Conservation (phyloP, 2,329 filamentous ascomycete genomes). For the Sporothrix curviconia region DNA sequence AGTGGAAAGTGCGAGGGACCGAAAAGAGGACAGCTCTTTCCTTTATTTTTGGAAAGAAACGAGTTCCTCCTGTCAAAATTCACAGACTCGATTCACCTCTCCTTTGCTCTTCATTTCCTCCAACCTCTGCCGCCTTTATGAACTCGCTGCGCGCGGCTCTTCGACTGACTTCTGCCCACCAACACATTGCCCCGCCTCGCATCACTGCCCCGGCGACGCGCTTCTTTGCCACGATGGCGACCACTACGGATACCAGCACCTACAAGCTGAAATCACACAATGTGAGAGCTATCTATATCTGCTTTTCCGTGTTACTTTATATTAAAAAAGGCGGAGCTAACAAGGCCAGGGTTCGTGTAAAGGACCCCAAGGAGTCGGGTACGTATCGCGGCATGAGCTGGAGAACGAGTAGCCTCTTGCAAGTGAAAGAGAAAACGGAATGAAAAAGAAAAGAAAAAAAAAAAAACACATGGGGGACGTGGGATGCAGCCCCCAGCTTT, state of each 20-base stretch:
- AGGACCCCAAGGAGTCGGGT: constrained; percentile 80
- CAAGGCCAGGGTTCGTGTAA: constrained; percentile 71
- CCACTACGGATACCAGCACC: constrained; percentile 63
- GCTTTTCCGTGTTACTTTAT: neutral
- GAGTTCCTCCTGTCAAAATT: no score
- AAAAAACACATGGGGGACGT: neutral
- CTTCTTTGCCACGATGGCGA: constrained; percentile 47
- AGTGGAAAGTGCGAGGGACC: no score
- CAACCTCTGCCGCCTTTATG: neutral
- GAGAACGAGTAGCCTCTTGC: neutral
- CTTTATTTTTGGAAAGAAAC: no score
- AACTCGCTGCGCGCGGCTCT: neutral
- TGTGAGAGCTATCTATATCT: constrained; percentile 44
- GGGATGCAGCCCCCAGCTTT: neutral
- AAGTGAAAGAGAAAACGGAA: neutral
- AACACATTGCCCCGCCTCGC: neutral
- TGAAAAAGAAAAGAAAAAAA: no score
- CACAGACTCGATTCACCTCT: neutral
- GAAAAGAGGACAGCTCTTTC: no score
- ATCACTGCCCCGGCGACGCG: neutral
- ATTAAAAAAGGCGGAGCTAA: constrained; percentile 1
- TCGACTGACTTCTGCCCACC: constrained; percentile 1
- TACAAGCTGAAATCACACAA: constrained; percentile 89
- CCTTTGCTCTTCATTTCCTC: neutral
- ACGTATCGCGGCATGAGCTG: constrained; percentile 24